Conservation (phyloP, 352 stramenopile species). For the Peronosclerospora sorghi region DNA sequence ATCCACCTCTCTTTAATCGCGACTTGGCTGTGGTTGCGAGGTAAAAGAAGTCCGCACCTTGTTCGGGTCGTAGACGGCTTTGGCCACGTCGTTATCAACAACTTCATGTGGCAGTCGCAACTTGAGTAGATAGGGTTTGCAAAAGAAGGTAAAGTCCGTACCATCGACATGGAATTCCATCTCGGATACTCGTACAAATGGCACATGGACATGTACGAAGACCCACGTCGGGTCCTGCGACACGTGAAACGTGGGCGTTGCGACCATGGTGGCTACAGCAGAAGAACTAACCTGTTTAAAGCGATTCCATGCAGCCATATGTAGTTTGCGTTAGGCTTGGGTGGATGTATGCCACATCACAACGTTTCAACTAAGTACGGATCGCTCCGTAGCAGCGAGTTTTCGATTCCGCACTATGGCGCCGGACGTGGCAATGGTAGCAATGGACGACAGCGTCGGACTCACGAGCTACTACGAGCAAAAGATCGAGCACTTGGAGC, state of each 20-base stretch:
- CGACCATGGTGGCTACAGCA: conserved; percentile 34
- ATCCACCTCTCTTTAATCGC: not conserved
- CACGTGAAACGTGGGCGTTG: conserved; percentile 74
- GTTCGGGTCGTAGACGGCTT: conserved; percentile 87
- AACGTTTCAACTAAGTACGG: not conserved
- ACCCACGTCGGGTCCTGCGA: conserved; percentile 75
- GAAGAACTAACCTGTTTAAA: not conserved
- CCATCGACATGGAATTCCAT: conserved; percentile 89
- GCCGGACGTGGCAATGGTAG: conserved; percentile 30
- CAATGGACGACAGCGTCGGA: conserved; percentile 27
- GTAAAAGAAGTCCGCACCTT: conserved; percentile 48
- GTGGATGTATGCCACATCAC: not conserved
- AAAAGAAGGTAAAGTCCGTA: conserved; percentile 90
- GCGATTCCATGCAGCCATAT: not conserved
- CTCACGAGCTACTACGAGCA: conserved; percentile 89
- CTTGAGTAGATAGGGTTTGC: conserved; percentile 96
- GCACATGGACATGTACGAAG: conserved; percentile 82
- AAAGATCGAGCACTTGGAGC: conserved; percentile 93
- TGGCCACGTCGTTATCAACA: conserved; percentile 83
- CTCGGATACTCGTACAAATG: conserved; percentile 85
- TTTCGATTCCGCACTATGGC: conserved; percentile 14
- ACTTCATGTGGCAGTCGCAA: conserved; percentile 87
- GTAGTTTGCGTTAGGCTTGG: too few relatives aligned
- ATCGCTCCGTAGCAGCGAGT: conserved; percentile 2
- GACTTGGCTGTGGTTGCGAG: too few relatives aligned